Conservation (phyloP, 129 eudicot genomes). For the Centaurea solstitialis region DNA sequence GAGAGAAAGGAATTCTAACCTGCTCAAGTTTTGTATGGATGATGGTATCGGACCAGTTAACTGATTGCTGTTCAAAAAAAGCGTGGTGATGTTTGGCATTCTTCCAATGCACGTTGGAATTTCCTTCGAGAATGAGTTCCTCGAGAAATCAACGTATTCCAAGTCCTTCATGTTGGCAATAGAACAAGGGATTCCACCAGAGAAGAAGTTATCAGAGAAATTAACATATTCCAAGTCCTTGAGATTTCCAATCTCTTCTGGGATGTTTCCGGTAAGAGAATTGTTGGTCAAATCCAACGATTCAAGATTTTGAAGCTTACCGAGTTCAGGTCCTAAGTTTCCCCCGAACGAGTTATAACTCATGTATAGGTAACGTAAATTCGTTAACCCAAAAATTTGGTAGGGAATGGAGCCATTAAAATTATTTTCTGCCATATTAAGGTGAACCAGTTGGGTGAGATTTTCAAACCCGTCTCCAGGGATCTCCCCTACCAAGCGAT, state of each 20-base stretch:
- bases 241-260: slow-evolving; percentile 34
- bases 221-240: too few relatives aligned
- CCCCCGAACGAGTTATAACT: not conserved
- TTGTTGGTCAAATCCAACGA: not conserved
- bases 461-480: slow-evolving; percentile 25
- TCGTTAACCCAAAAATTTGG: not conserved
- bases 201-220: too few relatives aligned
- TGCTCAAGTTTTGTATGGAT: slow-evolving; percentile 28
- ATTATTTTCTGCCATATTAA: not conserved
- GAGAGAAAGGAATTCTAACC: slow-evolving; percentile 26
- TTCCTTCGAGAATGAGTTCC: slow-evolving; percentile 19
- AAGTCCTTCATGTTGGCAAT: slow-evolving; percentile 31
- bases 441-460: slow-evolving; percentile 27
- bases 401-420: not conserved
- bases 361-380: not conserved
- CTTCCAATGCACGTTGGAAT: slow-evolving; percentile 36
- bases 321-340: slow-evolving; percentile 6
- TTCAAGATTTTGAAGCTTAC: not conserved
- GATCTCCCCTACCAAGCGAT: slow-evolving; percentile 19
- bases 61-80: slow-evolving; percentile 31
- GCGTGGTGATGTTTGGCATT: slow-evolving; percentile 33
- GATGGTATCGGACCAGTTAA: slow-evolving; percentile 34
- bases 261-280: slow-evolving; percentile 27
- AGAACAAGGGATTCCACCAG: too few relatives aligned
- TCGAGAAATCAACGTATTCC: slow-evolving; percentile 20